These are phyloP conservation scores for Kwoniella botswanensis DNA, from an alignment of 768 basidiomycete genomes.

Conservation along the genomic window DNA sequence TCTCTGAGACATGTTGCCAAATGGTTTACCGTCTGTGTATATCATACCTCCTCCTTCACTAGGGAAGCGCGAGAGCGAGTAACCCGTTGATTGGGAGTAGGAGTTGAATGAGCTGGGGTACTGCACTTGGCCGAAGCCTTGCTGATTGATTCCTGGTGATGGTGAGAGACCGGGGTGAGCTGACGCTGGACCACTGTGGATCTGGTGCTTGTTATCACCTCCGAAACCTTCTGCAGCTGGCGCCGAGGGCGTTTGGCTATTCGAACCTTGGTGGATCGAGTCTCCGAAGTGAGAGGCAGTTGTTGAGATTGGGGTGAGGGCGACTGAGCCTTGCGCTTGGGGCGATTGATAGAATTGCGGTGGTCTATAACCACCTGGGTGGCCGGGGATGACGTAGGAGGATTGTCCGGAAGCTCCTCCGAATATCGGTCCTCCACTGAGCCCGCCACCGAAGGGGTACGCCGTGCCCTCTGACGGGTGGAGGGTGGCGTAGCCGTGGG, in stretches of 20 bases:
- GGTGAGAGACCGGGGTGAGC: constrained; percentile 11
- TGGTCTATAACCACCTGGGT: constrained; percentile 1
- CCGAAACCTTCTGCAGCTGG: background rate
- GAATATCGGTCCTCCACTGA: constrained; percentile 18
- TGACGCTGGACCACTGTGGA: constrained; percentile 4
- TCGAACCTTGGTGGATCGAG: constrained; percentile 1
- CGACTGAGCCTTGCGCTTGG: constrained; percentile 14
- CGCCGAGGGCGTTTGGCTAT: constrained; percentile 18
- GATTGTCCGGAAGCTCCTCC: constrained; percentile 22
- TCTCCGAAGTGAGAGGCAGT: constrained; percentile 8
- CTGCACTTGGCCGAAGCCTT: constrained; percentile 14
- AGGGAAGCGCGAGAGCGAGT: constrained; percentile 37
- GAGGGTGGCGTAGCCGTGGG: constrained; percentile 53
- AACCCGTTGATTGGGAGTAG: constrained; percentile 15
- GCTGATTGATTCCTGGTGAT: constrained; percentile 21
- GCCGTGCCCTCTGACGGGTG: constrained; percentile 50
- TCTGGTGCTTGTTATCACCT: constrained; percentile 12
- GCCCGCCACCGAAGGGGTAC: constrained; percentile 39
- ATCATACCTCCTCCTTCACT: constrained; percentile 34
- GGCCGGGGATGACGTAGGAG: constrained; percentile 6
- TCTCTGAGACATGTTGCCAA: constrained; percentile 2
- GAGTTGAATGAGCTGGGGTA: constrained; percentile 23
- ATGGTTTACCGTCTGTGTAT: background rate
- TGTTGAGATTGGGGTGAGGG: constrained; percentile 24
- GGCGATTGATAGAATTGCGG: constrained; percentile 10